Conservation (phyloP, 441 rosid genomes). For the Gossypium laxum region DNA sequence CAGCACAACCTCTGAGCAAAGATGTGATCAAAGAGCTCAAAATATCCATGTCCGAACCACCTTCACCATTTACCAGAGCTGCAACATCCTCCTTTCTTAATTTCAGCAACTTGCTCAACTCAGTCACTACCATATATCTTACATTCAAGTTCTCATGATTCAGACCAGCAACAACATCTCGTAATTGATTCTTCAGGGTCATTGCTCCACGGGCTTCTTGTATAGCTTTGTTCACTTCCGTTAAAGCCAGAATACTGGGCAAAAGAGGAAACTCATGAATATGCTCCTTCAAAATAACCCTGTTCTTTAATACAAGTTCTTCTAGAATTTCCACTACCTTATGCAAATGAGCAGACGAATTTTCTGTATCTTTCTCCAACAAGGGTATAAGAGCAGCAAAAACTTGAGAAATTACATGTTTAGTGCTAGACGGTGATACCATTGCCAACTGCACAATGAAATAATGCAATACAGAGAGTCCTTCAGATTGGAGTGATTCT, state of each 20-base stretch:
- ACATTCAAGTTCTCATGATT: slow-evolving; percentile 93
- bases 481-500: slow-evolving; percentile 82
- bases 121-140: slow-evolving; percentile 94
- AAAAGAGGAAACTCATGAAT: slow-evolving; percentile 85
- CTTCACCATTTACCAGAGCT: slow-evolving; percentile 69
- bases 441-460: slow-evolving; percentile 67
- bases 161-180: slow-evolving; percentile 71
- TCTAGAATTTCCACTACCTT: slow-evolving; percentile 79
- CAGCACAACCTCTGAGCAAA: slow-evolving; percentile 91
- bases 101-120: slow-evolving; percentile 78
- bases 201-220: slow-evolving; percentile 88
- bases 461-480: slow-evolving; percentile 80
- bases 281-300: slow-evolving; percentile 69
- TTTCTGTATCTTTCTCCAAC: slow-evolving; percentile 71
- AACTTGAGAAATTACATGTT: slow-evolving; percentile 85
- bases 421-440: slow-evolving; percentile 78
- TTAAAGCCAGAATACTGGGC: slow-evolving; percentile 69
- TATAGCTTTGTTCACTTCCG: slow-evolving; percentile 81
- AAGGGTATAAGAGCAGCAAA: slow-evolving; percentile 94
- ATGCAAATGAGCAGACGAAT: slow-evolving; percentile 39
- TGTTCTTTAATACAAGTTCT: slow-evolving; percentile 84
- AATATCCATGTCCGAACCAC: slow-evolving; percentile 71
- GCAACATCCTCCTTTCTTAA: slow-evolving; percentile 66
- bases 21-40: slow-evolving; percentile 78
- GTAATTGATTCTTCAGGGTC: slow-evolving; percentile 83